Base-by-base conservation (phyloP, 2,329 filamentous ascomycete genomes). In the Colletotrichum lupini region DNA sequence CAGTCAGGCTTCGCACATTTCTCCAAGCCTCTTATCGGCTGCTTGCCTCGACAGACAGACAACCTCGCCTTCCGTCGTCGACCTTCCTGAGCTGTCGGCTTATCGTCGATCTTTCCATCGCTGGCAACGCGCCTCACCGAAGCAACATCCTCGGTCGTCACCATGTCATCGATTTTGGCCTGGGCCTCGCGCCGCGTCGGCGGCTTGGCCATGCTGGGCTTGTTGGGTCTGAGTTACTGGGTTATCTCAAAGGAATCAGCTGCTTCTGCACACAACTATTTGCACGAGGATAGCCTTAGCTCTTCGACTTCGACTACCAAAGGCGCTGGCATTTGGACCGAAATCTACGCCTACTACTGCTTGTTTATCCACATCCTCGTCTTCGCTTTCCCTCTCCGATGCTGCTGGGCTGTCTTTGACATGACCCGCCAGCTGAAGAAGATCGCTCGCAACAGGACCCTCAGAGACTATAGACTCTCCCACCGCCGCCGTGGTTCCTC, bases 361-460 rank as follows among this genome's bases (percentile, higher is more conserved):
- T 83, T 93, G 22, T 79, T 92, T 42, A 88, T 93, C 68, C 92
- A 94, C 80, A 70, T 90, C 67, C 83, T 93, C 67, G 91, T 92
- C 77, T 88, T 90, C 75, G 80, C 87, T 37, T 93, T 94, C 76
- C 90, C 91, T 26, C 78, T 92, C 6, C 88, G 91, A 72, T 89
- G 90, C 28, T 90, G 87, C 81, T 92, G 87, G 84, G 87, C 90
- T 19, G 85, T 92, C 63, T 88, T 87, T 84, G 87, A 87, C 77
- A 85, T 92, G 67, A 90, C 89, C 19, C 81, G 82, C 30, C 84
- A 82, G 74, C 80, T 92, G 63, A 85, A 84, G 74, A 86, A 84
- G 77, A 82, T 83, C 3, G 82, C 83, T 19, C 83, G 82, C 52
- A 84, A 82, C 80, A 85, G 84, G 76, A 83, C 85, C 4, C 80